These are phyloP conservation scores for Ganoderma meredithae DNA, from an alignment of 1,284 basidiomycete genomes.

Conservation along the genomic window DNA sequence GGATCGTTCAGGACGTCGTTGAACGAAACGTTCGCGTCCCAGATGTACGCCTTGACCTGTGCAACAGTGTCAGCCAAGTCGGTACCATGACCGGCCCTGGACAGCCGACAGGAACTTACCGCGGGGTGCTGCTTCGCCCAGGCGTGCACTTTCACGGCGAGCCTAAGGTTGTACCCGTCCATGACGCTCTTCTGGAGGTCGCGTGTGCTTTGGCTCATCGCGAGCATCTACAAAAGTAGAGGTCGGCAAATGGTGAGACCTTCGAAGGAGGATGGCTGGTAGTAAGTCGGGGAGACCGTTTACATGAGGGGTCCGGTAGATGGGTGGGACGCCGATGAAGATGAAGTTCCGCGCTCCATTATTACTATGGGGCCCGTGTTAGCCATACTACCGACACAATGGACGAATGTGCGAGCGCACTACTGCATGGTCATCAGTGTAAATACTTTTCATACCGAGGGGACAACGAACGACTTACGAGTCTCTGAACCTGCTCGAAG, in stretches of 20 bases:
- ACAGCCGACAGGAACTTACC: constrained; percentile 39
- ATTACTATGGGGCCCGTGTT: constrained; percentile 35
- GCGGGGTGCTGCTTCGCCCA: constrained; percentile 54
- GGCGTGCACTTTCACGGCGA: constrained; percentile 47
- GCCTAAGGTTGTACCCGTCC: constrained; percentile 55
- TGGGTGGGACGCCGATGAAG: constrained; percentile 65
- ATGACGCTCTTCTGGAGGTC: constrained; percentile 56
- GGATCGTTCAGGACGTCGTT: constrained; percentile 56
- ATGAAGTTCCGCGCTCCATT: constrained; percentile 66
- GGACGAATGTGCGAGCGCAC: constrained; percentile 27
- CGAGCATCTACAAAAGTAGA: constrained; percentile 51
- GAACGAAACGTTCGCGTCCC: constrained; percentile 62
- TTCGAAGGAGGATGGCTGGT: too few relatives aligned
- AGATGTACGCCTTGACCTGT: constrained; percentile 57
- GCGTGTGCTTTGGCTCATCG: constrained; percentile 49
- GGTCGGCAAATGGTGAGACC: too few relatives aligned
- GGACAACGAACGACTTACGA: constrained; percentile 46
- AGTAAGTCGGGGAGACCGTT: constrained; percentile 12
- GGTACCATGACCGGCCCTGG: too few relatives aligned
- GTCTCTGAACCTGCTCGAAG: constrained; percentile 60
- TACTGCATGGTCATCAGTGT: constrained; percentile 28
- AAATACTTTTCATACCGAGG: background rate
- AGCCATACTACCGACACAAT: background rate
- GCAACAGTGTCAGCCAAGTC: too few relatives aligned
- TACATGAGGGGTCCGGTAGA: constrained; percentile 61